Evolutionary conservation across 768 basidiomycete species (phyloP).

Genomic region (Auriscalpium vulgare): DNA sequence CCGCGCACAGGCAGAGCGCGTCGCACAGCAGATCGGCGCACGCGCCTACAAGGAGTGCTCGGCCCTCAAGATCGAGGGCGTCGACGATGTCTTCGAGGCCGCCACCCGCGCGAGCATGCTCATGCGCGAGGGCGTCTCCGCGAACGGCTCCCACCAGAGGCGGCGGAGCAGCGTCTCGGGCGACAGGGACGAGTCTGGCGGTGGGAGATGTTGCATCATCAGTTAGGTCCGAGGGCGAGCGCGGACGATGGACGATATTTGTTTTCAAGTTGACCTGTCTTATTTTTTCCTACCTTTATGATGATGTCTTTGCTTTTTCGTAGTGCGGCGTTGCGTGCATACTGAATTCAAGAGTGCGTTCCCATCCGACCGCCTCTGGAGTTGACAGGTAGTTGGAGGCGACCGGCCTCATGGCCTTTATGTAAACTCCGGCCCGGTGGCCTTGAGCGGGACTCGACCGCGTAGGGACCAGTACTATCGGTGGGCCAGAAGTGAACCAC

Average conservation of each 20-base stretch:
- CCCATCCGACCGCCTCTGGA: no score
- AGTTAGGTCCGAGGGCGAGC: neutral
- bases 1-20: slow-evolving; percentile 73
- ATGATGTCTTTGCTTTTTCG: no score
- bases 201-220: slow-evolving; percentile 10
- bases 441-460: no score
- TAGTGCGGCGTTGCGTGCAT: no score
- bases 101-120: slow-evolving; percentile 96
- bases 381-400: no score
- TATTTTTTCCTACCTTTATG: no score
- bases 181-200: slow-evolving; percentile 3
- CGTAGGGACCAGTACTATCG: no score
- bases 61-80: slow-evolving; percentile 82
- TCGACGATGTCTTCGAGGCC: slow-evolving; percentile 96
- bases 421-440: no score
- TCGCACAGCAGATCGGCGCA: slow-evolving; percentile 80
- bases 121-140: slow-evolving; percentile 76
- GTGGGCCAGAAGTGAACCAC: no score
- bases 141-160: slow-evolving; percentile 29
- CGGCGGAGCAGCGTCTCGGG: slow-evolving; percentile 23
- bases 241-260: neutral
- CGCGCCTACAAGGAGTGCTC: slow-evolving; percentile 94
- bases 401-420: no score
- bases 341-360: no score
- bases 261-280: no score